Percentiles rank a stretch among this genome's conserved stretches.
Conservation (phyloP, 176 grass and related monocot species). For the Guadua angustifolia region DNA sequence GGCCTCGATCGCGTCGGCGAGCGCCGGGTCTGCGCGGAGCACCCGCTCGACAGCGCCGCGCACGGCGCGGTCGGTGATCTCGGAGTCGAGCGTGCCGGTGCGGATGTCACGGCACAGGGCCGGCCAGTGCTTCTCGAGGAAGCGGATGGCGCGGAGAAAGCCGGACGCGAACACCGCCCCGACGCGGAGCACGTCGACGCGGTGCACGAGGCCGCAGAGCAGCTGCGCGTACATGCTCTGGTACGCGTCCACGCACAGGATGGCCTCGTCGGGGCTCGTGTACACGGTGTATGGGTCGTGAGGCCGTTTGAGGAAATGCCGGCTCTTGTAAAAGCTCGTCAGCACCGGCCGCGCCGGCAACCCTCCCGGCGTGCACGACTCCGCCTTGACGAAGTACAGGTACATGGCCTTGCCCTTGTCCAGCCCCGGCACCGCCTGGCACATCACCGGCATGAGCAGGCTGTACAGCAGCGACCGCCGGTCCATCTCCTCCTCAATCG, state of each 20-base stretch:
- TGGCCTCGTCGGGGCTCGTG: conserved; percentile 66
- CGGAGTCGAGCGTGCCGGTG: conserved; percentile 35
- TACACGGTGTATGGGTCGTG: conserved; percentile 68
- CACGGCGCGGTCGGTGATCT: conserved; percentile 47
- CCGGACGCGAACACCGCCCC: conserved; percentile 69
- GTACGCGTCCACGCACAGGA: conserved; percentile 66
- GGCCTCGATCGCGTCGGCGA: conserved; percentile 60
- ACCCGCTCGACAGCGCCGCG: conserved; percentile 51
- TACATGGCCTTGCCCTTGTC: conserved; percentile 74
- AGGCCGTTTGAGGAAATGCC: conserved; percentile 55
- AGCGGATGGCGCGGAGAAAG: conserved; percentile 58
- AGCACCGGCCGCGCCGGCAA: conserved; percentile 61
- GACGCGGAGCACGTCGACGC: conserved; percentile 62
- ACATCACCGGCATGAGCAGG: conserved; percentile 72
- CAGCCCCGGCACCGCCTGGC: conserved; percentile 53
- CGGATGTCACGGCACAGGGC: conserved; percentile 60
- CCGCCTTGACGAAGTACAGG: conserved; percentile 73
- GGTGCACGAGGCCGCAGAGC: conserved; percentile 68
- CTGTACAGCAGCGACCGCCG: conserved; percentile 54
- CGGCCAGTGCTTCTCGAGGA: conserved; percentile 68
- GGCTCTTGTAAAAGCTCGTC: conserved; percentile 73
- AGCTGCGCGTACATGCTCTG: conserved; percentile 85
- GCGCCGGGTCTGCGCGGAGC: conserved; percentile 54
- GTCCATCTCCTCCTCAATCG: conserved; percentile 68
- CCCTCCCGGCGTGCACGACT: conserved; percentile 59